phyloP scores from a whole-genome alignment of 2,329 filamentous ascomycete species.

The Aspergillus eucalypticola region DNA sequence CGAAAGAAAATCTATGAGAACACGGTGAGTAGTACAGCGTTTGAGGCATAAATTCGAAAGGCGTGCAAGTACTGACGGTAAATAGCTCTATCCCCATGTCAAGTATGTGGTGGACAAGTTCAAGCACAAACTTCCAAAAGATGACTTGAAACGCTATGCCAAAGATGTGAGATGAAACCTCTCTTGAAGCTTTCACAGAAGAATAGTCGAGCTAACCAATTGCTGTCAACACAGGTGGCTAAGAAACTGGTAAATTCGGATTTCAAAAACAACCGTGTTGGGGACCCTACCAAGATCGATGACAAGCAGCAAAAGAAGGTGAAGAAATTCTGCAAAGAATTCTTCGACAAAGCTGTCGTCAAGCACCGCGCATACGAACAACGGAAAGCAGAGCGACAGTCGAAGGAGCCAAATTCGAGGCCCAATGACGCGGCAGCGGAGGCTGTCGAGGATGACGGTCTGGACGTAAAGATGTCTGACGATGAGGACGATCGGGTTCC shows the following conservation, averaged over 20 bases:
- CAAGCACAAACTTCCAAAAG: slow-evolving; percentile 80
- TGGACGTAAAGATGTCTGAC: slow-evolving; percentile 45
- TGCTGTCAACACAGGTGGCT: slow-evolving; percentile 54
- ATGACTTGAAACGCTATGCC: slow-evolving; percentile 66
- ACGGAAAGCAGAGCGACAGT: slow-evolving; percentile 56
- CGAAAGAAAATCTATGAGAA: slow-evolving; percentile 95
- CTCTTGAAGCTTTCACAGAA: background rate
- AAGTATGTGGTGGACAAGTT: slow-evolving; percentile 86
- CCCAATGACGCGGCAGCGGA: slow-evolving; percentile 27
- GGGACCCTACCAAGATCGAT: slow-evolving; percentile 74
- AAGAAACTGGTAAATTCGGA: slow-evolving; percentile 92
- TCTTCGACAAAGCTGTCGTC: slow-evolving; percentile 78
- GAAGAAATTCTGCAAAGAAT: slow-evolving; percentile 80
- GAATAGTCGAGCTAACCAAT: slow-evolving; percentile 49
- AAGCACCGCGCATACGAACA: slow-evolving; percentile 73
- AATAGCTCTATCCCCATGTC: slow-evolving; percentile 77
- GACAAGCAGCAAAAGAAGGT: slow-evolving; percentile 79
- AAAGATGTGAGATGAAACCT: slow-evolving; percentile 55
- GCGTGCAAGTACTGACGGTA: slow-evolving; percentile 16
- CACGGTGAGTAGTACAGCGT: slow-evolving; percentile 64
- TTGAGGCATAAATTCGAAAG: background rate
- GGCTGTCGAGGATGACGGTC: slow-evolving; percentile 17
- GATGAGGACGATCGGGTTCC: slow-evolving; percentile 35
- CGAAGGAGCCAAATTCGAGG: slow-evolving; percentile 26
- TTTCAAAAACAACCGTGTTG: slow-evolving; percentile 85